Percentiles rank a stretch among this genome's conserved stretches.
Conservation (phyloP, 305 asterid genomes). For the Lippia alba region DNA sequence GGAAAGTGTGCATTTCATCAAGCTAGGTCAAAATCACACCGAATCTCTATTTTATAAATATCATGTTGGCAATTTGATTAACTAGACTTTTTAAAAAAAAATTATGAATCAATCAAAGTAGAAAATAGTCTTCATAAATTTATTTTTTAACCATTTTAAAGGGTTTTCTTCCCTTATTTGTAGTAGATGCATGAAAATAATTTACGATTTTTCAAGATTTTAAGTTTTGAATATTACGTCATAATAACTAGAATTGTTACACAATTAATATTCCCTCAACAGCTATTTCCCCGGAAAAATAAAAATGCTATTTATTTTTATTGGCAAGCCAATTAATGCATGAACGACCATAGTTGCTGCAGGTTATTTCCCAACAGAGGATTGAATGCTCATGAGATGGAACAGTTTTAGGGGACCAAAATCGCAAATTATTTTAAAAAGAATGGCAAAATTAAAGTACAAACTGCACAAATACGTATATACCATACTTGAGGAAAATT, state of each 20-base stretch:
- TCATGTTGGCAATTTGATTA: conserved; percentile 15
- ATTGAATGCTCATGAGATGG: conserved; percentile 1
- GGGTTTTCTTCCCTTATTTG: too few species aligned
- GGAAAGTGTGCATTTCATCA: conserved; percentile 7
- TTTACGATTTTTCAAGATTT: too few species aligned
- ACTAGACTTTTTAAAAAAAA: background rate
- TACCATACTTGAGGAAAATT: background rate
- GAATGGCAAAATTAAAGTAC: conserved; percentile 21
- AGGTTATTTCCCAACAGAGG: background rate
- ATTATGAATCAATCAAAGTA: conserved; percentile 14
- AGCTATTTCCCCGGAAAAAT: too few species aligned
- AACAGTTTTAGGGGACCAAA: conserved; percentile 28
- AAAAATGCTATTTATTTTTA: too few species aligned
- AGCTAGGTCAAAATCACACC: conserved; percentile 25
- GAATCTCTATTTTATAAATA: background rate
- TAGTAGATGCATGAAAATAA: too few species aligned
- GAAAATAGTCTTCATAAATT: background rate
- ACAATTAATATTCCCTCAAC: too few species aligned
- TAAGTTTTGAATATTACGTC: too few species aligned
- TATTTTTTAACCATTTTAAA: too few species aligned
- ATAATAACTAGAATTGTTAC: too few species aligned
- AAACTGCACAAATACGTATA: conserved; percentile 23
- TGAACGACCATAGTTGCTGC: background rate
- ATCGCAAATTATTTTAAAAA: conserved; percentile 13
- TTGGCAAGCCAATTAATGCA: background rate